phyloP scores from a whole-genome alignment of 345 rosid species.

The Salix brachista region DNA sequence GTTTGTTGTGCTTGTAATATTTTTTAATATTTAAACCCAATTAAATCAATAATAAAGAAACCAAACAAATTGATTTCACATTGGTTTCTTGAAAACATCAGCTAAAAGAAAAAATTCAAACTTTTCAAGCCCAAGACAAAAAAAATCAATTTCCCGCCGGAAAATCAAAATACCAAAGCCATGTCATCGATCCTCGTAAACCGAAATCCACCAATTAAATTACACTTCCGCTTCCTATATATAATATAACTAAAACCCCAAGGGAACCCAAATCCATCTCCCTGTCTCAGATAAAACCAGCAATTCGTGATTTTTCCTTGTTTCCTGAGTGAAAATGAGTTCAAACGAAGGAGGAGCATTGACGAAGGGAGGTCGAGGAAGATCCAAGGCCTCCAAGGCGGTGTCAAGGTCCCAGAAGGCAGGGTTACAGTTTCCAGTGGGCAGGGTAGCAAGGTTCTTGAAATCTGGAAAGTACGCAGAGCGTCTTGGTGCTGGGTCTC shows the following conservation, averaged over 20 bases:
- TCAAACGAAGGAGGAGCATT: conserved; percentile 22
- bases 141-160: conserved; percentile 32
- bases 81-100: too few species aligned
- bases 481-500: conserved; percentile 70
- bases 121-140: neutral
- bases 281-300: neutral
- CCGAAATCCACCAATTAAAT: conserved; percentile 25
- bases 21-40: too few species aligned
- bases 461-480: conserved; percentile 68
- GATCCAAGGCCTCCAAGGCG: conserved; percentile 57
- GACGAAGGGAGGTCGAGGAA: conserved; percentile 64
- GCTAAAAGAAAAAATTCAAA: neutral
- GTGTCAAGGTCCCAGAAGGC: conserved; percentile 63
- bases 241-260: conserved; percentile 9
- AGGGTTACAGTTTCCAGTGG: conserved; percentile 69
- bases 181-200: conserved; percentile 42
- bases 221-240: conserved; percentile 9
- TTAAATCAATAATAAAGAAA: too few species aligned
- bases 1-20: too few species aligned
- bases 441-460: conserved; percentile 64
- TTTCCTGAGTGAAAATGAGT: conserved; percentile 35
- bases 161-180: conserved; percentile 19
- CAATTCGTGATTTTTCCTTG: neutral
- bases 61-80: too few species aligned
- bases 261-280: too few species aligned